Evolutionary conservation across 75 land plant species (phyloP), one percentile per base, ranked within the genome.

Genomic region (Adiantum capillusveneris): DNA sequence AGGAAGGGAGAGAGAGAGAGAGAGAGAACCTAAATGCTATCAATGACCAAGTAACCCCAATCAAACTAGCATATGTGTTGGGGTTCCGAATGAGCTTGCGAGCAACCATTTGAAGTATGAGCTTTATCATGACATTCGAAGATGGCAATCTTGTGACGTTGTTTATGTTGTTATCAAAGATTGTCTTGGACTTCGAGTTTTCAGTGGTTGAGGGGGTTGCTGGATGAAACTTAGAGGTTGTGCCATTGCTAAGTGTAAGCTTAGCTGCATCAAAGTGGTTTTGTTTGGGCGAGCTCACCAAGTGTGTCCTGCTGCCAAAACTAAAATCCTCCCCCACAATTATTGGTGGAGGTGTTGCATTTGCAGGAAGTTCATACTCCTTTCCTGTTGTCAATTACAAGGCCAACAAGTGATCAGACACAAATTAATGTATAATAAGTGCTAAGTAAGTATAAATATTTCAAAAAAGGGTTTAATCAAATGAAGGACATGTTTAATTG

Each of bases 11-110:
- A n/a, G n/a, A n/a, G n/a, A n/a, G n/a, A n/a, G n/a, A n/a, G 37
- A 34, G 37, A 5, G 37, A 5, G 3, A 76, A 83, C 92, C 75
- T 87, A 71, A 73, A 87, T 25, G 76, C 53, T 41, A 87, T 74
- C 30, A 76, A 26, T 25, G 92, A 74, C 92, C 93, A 88, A 34
- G 74, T 68, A 6, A 88, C 63, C 0, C 93, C 88, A 7, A 70
- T 21, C 24, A 88, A 19, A 54, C 78, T 76, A 18, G 85, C 75
- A 51, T 88, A 73, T 24, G 93, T 84, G 31, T 88, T 88, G 13
- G 93, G 93, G 30, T 88, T 88, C 9, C 42, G 37, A 12, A 84
- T 55, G 27, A 88, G 87, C 61, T 87, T 87, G 26, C 76, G 12
- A 45, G 43, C 75, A 6, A 84, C 75, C 68, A 69, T 75, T 31